A percentile compares a stretch with the other conserved stretches of the same genome.
Conservation (phyloP, 768 basidiomycete species). For the Collybia nuda region DNA sequence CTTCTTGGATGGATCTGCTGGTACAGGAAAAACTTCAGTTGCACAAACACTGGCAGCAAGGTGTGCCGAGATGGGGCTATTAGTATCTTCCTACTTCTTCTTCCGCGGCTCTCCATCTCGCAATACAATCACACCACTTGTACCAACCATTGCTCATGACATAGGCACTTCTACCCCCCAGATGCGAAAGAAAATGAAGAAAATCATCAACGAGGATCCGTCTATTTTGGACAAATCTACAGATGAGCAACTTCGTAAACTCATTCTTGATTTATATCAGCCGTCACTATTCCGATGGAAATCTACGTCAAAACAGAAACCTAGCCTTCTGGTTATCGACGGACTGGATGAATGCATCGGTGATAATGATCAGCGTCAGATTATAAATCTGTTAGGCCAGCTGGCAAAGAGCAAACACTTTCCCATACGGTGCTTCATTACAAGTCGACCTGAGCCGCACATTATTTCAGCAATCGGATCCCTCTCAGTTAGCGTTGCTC, state of each 20-base stretch:
- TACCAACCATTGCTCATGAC: slow-evolving; percentile 29
- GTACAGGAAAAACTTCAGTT: slow-evolving; percentile 23
- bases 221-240: not conserved
- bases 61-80: slow-evolving; percentile 11
- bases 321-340: not conserved
- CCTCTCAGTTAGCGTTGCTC: not conserved
- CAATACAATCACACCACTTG: slow-evolving; percentile 20
- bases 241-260: not conserved
- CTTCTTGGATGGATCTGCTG: slow-evolving; percentile 14
- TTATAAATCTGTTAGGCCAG: not conserved
- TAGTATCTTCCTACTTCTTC: slow-evolving; percentile 35
- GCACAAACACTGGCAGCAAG: slow-evolving; percentile 20
- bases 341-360: not conserved
- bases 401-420: slow-evolving; percentile 3
- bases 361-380: not conserved
- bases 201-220: not conserved
- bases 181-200: not conserved
- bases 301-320: not conserved
- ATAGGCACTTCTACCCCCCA: slow-evolving; percentile 13
- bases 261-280: not conserved
- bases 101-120: slow-evolving; percentile 24
- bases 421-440: slow-evolving; percentile 20
- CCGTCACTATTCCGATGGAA: not conserved
- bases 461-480: slow-evolving; percentile 14
- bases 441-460: slow-evolving; percentile 26